phyloP scores from a whole-genome alignment of 208 protist genomes.

The Leishmania braziliensis region DNA sequence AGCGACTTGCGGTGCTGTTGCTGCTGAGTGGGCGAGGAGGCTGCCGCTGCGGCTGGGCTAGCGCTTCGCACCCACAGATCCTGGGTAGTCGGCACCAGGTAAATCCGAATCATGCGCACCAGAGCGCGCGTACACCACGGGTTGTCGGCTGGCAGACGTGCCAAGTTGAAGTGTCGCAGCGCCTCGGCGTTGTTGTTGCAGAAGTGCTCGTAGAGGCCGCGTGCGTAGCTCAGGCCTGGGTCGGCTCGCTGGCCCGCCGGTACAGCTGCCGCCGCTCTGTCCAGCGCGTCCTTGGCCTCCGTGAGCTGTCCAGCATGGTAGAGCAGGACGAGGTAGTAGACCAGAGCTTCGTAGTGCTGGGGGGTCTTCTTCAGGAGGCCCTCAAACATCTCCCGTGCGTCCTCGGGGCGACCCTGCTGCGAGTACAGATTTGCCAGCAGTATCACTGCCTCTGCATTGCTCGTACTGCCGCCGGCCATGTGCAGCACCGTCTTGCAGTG shows the following conservation, averaged over 20 bases:
- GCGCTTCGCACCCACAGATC: slow-evolving; percentile 71
- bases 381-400: slow-evolving; percentile 86
- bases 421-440: slow-evolving; percentile 95
- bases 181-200: slow-evolving; percentile 85
- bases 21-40: not conserved
- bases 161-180: slow-evolving; percentile 89
- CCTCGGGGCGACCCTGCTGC: slow-evolving; percentile 74
- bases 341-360: slow-evolving; percentile 89
- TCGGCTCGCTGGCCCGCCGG: slow-evolving; percentile 48
- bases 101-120: slow-evolving; percentile 95
- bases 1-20: not conserved
- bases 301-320: slow-evolving; percentile 58
- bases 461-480: slow-evolving; percentile 64
- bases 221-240: slow-evolving; percentile 84
- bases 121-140: slow-evolving; percentile 85
- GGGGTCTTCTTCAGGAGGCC: slow-evolving; percentile 85
- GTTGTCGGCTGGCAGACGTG: slow-evolving; percentile 73
- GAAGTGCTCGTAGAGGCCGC: slow-evolving; percentile 82
- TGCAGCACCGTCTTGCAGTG: slow-evolving; percentile 88
- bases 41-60: slow-evolving; percentile 44
- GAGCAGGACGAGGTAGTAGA: slow-evolving; percentile 88
- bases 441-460: slow-evolving; percentile 88
- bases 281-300: slow-evolving; percentile 52
- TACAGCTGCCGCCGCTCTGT: slow-evolving; percentile 41
- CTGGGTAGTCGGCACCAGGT: slow-evolving; percentile 85